Evolutionary conservation across 208 protist genomes (phyloP).

Genomic region (Wallacemonas sp.): DNA sequence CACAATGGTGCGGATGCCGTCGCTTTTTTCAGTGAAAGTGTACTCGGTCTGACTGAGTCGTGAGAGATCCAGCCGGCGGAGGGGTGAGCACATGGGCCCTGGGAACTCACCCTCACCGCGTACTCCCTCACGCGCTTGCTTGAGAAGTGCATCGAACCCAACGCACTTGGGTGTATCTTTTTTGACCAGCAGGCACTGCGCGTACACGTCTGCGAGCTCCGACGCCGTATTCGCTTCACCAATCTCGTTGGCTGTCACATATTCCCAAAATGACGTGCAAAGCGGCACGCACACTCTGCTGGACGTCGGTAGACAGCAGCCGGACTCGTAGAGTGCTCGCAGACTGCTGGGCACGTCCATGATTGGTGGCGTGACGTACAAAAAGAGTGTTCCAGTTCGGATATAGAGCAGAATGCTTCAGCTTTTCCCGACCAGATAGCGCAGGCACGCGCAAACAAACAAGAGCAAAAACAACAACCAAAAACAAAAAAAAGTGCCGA

Average conservation of each 20-base stretch:
- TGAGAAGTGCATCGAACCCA: background rate
- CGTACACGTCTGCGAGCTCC: background rate
- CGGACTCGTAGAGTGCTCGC: background rate
- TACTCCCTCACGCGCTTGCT: constrained; percentile 18
- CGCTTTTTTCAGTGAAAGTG: constrained; percentile 80
- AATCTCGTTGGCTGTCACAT: background rate
- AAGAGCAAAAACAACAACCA: no score
- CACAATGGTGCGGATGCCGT: constrained; percentile 68
- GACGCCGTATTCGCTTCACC: no score
- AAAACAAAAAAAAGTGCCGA: no score
- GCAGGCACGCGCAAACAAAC: no score
- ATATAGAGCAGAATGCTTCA: no score
- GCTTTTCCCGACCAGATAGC: no score
- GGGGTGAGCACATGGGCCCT: constrained; percentile 71
- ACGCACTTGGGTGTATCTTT: background rate
- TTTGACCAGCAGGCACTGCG: background rate
- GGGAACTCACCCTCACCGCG: constrained; percentile 43
- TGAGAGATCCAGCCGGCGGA: constrained; percentile 48
- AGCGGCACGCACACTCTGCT: background rate
- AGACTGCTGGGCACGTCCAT: constrained; percentile 1
- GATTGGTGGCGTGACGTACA: background rate
- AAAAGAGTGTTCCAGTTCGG: no score
- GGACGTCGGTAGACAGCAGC: no score
- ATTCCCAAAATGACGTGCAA: background rate
- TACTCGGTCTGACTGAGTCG: constrained; percentile 31